phyloP scores from a whole-genome alignment of 2,329 filamentous ascomycete species.

The Fusarium lyarnte region DNA sequence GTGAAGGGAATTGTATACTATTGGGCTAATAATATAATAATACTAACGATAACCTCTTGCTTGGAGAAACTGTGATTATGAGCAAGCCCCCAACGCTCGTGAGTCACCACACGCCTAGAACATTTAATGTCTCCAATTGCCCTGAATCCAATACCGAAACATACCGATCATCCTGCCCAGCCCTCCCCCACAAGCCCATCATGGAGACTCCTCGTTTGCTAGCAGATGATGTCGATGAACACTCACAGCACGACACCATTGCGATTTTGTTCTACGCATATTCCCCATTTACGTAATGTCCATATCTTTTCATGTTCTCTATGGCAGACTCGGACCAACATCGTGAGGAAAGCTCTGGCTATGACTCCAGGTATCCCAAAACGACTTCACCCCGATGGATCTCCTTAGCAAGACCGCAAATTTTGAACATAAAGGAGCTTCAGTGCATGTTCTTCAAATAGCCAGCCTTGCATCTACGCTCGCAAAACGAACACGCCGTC shows the following conservation, averaged over 20 bases:
- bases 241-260: too few relatives aligned
- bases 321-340: not conserved
- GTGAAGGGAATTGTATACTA: not conserved
- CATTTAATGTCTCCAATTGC: too few relatives aligned
- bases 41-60: not conserved
- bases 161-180: not conserved
- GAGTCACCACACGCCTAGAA: too few relatives aligned
- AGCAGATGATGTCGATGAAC: accelerated
- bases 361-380: not conserved
- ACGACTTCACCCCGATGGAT: not conserved
- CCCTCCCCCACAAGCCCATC: too few relatives aligned
- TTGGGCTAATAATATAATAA: too few relatives aligned
- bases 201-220: not conserved
- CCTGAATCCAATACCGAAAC: not conserved
- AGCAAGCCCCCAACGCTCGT: not conserved
- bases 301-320: not conserved
- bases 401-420: too few relatives aligned
- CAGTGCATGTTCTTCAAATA: not conserved
- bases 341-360: not conserved
- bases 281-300: too few relatives aligned
- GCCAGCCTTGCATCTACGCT: not conserved
- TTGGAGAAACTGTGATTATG: not conserved
- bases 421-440: not conserved
- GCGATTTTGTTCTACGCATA: accelerated
- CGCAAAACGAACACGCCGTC: too few relatives aligned